Evolutionary conservation across 2,329 filamentous ascomycete genomes (phyloP).

Genomic region (Aspergillus luchuensis): DNA sequence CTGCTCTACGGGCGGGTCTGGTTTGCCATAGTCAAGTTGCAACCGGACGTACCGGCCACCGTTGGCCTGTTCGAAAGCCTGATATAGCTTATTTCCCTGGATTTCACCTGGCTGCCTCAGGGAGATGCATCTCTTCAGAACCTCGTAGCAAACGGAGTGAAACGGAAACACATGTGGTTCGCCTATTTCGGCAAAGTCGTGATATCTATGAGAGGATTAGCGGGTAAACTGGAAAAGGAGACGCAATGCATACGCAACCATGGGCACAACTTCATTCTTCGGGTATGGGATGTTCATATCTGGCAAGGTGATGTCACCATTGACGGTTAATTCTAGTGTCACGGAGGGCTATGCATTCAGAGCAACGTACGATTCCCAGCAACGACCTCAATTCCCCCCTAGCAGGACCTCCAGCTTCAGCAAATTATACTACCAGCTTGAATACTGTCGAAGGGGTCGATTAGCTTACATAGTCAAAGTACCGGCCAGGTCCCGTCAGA

Average conservation of each 20-base stretch:
- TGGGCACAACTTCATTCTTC: too few species aligned
- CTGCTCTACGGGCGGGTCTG: conserved; percentile 3
- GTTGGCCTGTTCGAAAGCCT: background rate
- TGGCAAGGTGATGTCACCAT: too few species aligned
- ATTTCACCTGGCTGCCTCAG: background rate
- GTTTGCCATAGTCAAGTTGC: conserved; percentile 7
- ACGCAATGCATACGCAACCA: background rate
- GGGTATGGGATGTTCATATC: too few species aligned
- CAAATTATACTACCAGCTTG: too few species aligned
- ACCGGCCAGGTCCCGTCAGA: background rate
- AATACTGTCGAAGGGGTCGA: too few species aligned
- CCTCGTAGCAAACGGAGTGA: conserved; percentile 3
- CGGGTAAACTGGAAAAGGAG: background rate
- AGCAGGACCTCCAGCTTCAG: too few species aligned
- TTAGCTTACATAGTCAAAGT: too few species aligned
- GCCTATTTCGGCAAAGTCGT: background rate
- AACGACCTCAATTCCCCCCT: too few species aligned
- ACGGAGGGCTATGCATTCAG: too few species aligned
- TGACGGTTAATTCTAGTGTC: too few species aligned
- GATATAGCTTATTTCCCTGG: background rate
- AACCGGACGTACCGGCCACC: conserved; percentile 6
- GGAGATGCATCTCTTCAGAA: conserved; percentile 1
- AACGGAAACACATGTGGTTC: conserved; percentile 2
- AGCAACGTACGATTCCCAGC: too few species aligned
- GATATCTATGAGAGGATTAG: background rate